phyloP scores from a whole-genome alignment of 1,284 basidiomycete species.

The Malassezia nana region DNA sequence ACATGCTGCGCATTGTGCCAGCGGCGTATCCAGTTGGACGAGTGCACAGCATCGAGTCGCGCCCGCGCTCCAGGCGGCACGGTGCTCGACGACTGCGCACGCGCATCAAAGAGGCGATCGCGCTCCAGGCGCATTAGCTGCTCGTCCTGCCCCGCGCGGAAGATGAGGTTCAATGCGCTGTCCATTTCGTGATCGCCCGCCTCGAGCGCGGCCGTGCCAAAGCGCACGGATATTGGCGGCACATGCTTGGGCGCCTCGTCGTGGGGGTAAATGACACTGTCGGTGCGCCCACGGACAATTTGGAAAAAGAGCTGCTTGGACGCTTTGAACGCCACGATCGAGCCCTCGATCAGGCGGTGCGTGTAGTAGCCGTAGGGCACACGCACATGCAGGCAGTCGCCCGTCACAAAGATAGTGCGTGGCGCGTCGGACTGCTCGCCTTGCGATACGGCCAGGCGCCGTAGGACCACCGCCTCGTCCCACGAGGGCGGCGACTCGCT shows the following conservation, averaged over 20 bases:
- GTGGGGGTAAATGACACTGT: constrained; percentile 35
- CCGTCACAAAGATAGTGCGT: constrained; percentile 51
- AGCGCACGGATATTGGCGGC: constrained; percentile 56
- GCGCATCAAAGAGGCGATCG: constrained; percentile 62
- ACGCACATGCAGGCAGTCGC: constrained; percentile 61
- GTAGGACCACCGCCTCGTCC: constrained; percentile 67
- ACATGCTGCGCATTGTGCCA: constrained; percentile 43
- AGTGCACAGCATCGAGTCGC: constrained; percentile 64
- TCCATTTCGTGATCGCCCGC: constrained; percentile 84
- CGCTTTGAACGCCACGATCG: constrained; percentile 50
- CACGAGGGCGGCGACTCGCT: constrained; percentile 52
- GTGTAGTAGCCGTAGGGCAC: constrained; percentile 72
- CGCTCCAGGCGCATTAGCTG: constrained; percentile 65
- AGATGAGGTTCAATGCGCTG: constrained; percentile 66
- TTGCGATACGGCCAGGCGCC: constrained; percentile 50
- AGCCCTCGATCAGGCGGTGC: constrained; percentile 51
- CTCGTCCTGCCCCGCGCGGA: constrained; percentile 66
- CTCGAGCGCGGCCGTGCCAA: constrained; percentile 62
- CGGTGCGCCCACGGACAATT: constrained; percentile 44
- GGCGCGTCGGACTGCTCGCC: constrained; percentile 16
- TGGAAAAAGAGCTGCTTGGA: constrained; percentile 50
- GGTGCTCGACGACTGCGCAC: not conserved
- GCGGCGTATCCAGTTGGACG: constrained; percentile 62
- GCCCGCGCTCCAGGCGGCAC: constrained; percentile 53
- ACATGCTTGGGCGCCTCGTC: constrained; percentile 42